phyloP scores from a whole-genome alignment of 2,329 filamentous ascomycete species.

The Cryphonectria radicalis region DNA sequence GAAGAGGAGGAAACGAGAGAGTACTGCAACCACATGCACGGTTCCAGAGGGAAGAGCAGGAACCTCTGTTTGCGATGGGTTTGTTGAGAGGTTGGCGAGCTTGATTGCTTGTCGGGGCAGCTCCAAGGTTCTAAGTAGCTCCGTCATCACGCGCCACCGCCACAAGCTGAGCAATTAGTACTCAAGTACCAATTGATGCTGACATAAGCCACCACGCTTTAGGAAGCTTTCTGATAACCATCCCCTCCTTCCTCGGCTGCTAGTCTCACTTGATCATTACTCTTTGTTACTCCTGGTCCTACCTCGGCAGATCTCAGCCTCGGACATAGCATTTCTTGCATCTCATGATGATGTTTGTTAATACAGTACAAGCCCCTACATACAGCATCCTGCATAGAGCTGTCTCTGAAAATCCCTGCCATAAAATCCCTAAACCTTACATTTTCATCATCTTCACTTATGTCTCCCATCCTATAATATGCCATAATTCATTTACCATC shows the following conservation, averaged over 20 bases:
- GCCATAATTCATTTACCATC: constrained; percentile 2
- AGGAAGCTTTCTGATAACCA: not conserved
- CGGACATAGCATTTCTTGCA: not conserved
- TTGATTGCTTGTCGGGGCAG: not conserved
- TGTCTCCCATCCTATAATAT: not conserved
- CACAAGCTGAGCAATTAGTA: no score
- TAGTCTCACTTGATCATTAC: not conserved
- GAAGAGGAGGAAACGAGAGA: not conserved
- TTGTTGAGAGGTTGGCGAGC: not conserved
- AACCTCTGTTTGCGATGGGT: not conserved
- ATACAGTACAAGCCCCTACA: not conserved
- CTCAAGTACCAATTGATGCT: not conserved
- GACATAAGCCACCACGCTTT: not conserved
- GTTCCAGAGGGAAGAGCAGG: not conserved
- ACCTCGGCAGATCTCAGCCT: not conserved
- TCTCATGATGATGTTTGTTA: not conserved
- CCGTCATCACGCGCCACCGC: not conserved
- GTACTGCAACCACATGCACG: not conserved
- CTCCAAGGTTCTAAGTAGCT: not conserved
- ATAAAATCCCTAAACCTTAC: not conserved
- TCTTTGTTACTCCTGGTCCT: not conserved
- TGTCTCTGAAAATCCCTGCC: not conserved
- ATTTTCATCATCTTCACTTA: not conserved
- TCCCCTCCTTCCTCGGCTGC: not conserved
- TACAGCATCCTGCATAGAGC: not conserved